Conservation (phyloP, 169 alveolate species). For the Plasmodium chabaudi region DNA sequence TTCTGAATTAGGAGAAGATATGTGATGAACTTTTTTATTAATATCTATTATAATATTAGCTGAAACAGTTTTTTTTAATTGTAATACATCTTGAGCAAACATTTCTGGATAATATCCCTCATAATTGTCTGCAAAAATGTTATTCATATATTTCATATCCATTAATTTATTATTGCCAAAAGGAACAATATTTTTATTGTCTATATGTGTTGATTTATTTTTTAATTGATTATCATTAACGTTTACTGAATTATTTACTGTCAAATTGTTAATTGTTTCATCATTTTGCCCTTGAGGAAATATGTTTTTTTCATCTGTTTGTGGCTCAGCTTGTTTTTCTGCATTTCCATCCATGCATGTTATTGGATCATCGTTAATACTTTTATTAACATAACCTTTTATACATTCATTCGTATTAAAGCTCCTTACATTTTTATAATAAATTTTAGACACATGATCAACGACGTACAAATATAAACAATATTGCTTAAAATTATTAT, state of each 20-base stretch:
- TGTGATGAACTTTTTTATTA: slow-evolving; percentile 52
- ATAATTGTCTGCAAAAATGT: slow-evolving; percentile 18
- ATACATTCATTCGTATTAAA: background rate
- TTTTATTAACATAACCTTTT: slow-evolving; percentile 5
- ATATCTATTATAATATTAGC: slow-evolving; percentile 66
- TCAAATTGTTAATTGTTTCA: background rate
- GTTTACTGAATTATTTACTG: background rate
- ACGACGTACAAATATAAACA: slow-evolving; percentile 58
- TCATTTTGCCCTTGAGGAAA: background rate
- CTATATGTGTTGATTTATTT: background rate
- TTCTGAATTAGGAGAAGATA: slow-evolving; percentile 48
- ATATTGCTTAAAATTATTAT: slow-evolving; percentile 53
- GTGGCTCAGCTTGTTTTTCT: slow-evolving; percentile 9
- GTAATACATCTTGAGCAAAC: slow-evolving; percentile 59
- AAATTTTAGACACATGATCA: slow-evolving; percentile 63
- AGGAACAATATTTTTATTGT: slow-evolving; percentile 20
- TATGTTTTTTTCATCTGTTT: background rate
- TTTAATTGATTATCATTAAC: background rate
- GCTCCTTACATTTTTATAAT: slow-evolving; percentile 25
- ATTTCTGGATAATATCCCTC: slow-evolving; percentile 71
- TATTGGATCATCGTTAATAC: background rate
- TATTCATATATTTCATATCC: background rate
- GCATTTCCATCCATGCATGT: background rate
- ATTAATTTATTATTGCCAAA: slow-evolving; percentile 11
- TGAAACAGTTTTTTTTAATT: slow-evolving; percentile 53